These are phyloP conservation scores for Aspergillus cavernicola DNA, from an alignment of 495 filamentous ascomycete species.

Conservation along the genomic window DNA sequence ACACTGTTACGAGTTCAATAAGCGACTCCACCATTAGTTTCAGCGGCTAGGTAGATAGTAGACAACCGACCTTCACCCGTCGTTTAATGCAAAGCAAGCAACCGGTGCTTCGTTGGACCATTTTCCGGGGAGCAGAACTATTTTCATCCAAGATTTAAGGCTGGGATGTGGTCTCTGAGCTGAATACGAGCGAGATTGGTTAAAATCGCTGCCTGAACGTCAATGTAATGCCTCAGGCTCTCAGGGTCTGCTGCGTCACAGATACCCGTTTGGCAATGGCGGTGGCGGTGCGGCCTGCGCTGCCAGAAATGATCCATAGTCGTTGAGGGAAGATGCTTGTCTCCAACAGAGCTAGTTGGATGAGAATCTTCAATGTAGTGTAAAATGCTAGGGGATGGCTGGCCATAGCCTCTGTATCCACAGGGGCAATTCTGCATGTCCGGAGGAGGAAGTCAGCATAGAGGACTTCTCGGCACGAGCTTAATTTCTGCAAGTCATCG, in stretches of 20 bases:
- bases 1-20: no score
- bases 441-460: no score
- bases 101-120: conserved; percentile 54
- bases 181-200: not conserved
- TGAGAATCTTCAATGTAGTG: not conserved
- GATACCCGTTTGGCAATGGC: no score
- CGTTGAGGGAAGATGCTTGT: no score
- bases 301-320: not conserved
- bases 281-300: not conserved
- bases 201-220: no score
- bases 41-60: no score
- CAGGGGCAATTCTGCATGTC: not conserved
- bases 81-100: conserved; percentile 44
- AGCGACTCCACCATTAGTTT: no score
- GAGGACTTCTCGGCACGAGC: not conserved
- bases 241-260: no score
- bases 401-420: not conserved
- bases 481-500: conserved; percentile 7
- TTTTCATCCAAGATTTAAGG: not conserved
- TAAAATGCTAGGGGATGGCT: not conserved
- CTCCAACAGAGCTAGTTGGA: not conserved
- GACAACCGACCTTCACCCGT: conserved; percentile 38
- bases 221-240: no score
- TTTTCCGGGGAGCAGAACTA: not conserved
- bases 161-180: not conserved